A percentile compares a stretch with the other conserved stretches of the same genome.
Conservation (phyloP, 2,329 filamentous ascomycete genomes). For the Gliomastix tumulicola region DNA sequence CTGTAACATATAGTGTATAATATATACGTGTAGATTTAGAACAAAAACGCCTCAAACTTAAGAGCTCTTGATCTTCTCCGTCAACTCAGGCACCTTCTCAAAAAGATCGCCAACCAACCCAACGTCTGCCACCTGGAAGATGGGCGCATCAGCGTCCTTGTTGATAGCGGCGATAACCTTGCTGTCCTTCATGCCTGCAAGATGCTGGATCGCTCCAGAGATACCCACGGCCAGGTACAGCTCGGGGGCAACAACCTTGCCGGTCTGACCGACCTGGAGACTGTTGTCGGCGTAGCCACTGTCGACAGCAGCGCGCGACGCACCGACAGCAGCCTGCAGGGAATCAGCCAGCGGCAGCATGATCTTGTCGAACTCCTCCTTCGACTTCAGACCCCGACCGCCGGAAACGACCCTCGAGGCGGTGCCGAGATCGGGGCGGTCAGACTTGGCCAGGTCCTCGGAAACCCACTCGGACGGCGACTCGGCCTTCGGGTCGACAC, state of each 20-base stretch:
- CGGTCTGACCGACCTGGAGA: conserved; percentile 94
- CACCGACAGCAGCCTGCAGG: conserved; percentile 90
- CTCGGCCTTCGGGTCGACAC: conserved; percentile 73
- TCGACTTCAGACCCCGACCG: conserved; percentile 91
- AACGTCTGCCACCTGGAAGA: conserved; percentile 97
- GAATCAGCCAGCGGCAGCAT: conserved; percentile 91
- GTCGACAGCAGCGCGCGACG: conserved; percentile 90
- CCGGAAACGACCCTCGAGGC: conserved; percentile 87
- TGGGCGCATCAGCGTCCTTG: conserved; percentile 94
- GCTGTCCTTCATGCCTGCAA: conserved; percentile 99
- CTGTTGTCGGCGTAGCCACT: conserved; percentile 98
- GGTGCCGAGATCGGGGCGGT: conserved; percentile 89
- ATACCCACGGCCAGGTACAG: conserved; percentile 94
- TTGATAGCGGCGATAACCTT: conserved; percentile 99
- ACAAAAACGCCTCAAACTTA: conserved; percentile 15
- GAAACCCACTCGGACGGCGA: conserved; percentile 81
- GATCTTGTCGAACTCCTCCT: conserved; percentile 90
- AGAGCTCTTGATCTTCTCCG: conserved; percentile 77
- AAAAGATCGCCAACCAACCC: conserved; percentile 94
- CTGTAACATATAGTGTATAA: conserved; percentile 4
- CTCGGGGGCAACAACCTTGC: conserved; percentile 96
- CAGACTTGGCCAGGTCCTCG: conserved; percentile 86
- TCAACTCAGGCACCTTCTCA: conserved; percentile 91
- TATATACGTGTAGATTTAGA: not conserved
- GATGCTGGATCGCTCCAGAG: conserved; percentile 93